These are phyloP conservation scores for Ganoderma boninense DNA, from an alignment of 1,284 basidiomycete genomes.

Conservation along the genomic window DNA sequence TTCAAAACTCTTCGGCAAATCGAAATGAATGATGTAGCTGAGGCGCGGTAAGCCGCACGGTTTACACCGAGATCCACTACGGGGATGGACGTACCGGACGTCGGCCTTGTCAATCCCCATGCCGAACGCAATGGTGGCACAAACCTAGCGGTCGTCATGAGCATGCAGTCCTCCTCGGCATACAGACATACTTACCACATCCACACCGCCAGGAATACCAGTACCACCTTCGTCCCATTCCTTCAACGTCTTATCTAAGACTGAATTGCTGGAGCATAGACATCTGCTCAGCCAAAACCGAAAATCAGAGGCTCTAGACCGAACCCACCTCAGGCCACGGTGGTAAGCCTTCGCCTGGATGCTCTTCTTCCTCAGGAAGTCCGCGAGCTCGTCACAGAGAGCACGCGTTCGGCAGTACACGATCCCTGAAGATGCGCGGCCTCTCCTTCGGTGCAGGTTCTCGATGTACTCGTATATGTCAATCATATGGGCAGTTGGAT, in stretches of 20 bases:
- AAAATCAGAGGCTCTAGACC: slow-evolving; percentile 25
- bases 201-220: slow-evolving; percentile 56
- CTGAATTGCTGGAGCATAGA: slow-evolving; percentile 47
- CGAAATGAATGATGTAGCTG: slow-evolving; percentile 81
- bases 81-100: slow-evolving; percentile 61
- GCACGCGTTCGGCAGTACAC: slow-evolving; percentile 79
- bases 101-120: slow-evolving; percentile 90
- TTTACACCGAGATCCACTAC: background rate
- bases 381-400: slow-evolving; percentile 75
- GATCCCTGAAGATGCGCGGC: slow-evolving; percentile 75
- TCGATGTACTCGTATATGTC: slow-evolving; percentile 76
- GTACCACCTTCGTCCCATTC: slow-evolving; percentile 68
- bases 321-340: slow-evolving; percentile 64
- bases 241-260: slow-evolving; percentile 65
- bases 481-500: slow-evolving; percentile 60
- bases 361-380: slow-evolving; percentile 68
- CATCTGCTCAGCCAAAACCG: background rate
- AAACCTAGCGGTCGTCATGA: slow-evolving; percentile 46
- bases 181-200: slow-evolving; percentile 57
- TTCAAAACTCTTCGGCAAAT: slow-evolving; percentile 86
- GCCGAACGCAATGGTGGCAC: slow-evolving; percentile 84
- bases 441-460: slow-evolving; percentile 63
- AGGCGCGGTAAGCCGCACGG: background rate
- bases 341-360: slow-evolving; percentile 82
- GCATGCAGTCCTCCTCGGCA: background rate